phyloP scores from a whole-genome alignment of 2,329 filamentous ascomycete species.

The Venturiaceae sp. region DNA sequence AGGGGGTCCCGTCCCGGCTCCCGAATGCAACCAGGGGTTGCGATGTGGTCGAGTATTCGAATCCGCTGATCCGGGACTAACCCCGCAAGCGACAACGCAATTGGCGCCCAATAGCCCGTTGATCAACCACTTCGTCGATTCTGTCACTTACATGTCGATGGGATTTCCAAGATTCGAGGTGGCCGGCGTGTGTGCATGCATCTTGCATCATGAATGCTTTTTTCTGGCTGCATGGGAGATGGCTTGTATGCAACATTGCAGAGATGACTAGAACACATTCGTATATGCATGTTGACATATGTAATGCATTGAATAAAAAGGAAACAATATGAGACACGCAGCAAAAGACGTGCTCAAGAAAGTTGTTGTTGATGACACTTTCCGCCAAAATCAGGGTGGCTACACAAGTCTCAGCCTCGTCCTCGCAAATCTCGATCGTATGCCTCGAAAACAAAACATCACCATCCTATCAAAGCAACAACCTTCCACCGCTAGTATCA shows the following conservation, averaged over 20 bases:
- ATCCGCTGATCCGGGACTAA: background rate
- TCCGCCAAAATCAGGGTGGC: too few species aligned
- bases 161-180: background rate
- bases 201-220: too few species aligned
- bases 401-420: background rate
- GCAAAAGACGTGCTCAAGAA: background rate
- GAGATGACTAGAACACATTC: too few species aligned
- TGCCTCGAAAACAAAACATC: background rate
- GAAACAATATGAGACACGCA: background rate
- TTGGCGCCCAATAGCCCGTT: too few species aligned
- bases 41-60: background rate
- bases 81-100: background rate
- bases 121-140: too few species aligned
- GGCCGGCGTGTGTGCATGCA: background rate
- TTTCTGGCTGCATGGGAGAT: too few species aligned
- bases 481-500: slow-evolving; percentile 1
- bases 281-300: background rate
- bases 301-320: background rate
- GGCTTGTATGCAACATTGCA: too few species aligned
- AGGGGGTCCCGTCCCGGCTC: background rate
- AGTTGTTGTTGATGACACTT: too few species aligned
- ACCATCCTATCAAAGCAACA: background rate
- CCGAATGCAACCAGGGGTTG: background rate
- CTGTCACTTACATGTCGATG: too few species aligned
- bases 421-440: background rate